Conservation (phyloP, 129 eudicot species). For the Smallanthus sonchifolius region DNA sequence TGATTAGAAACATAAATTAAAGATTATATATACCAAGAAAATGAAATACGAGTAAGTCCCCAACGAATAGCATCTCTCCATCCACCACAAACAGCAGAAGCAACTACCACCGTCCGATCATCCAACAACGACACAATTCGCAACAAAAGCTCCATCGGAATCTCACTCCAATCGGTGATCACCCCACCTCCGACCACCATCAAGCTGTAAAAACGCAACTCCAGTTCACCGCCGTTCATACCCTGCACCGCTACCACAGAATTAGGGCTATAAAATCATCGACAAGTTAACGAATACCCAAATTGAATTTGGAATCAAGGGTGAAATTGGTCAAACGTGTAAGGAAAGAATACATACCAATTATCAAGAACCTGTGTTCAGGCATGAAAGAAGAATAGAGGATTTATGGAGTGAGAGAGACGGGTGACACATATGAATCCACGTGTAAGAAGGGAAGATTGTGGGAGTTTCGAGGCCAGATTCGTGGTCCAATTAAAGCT, state of each 20-base stretch:
- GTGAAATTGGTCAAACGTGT: too few relatives aligned
- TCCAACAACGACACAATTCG: slow-evolving; percentile 55
- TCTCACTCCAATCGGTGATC: slow-evolving; percentile 74
- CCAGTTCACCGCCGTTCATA: slow-evolving; percentile 29
- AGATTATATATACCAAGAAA: slow-evolving; percentile 99
- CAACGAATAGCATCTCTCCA: slow-evolving; percentile 85
- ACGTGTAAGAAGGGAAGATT: slow-evolving; percentile 23
- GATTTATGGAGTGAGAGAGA: slow-evolving; percentile 10
- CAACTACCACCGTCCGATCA: slow-evolving; percentile 69
- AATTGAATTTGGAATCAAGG: not conserved
- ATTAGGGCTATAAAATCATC: not conserved
- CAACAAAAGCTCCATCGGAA: slow-evolving; percentile 81
- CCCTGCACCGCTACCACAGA: not conserved
- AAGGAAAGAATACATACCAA: not conserved
- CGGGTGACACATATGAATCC: slow-evolving; percentile 25
- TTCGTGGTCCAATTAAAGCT: slow-evolving; percentile 22
- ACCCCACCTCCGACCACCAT: slow-evolving; percentile 29
- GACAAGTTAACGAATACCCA: not conserved
- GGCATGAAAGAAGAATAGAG: not conserved
- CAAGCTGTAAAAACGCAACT: too few relatives aligned
- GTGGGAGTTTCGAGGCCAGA: not conserved
- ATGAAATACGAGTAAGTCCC: slow-evolving; percentile 65
- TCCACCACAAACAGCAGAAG: slow-evolving; percentile 79
- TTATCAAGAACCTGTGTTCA: not conserved
- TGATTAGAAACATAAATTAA: too few relatives aligned